These are phyloP conservation scores for Coniosporium apollinis DNA, from an alignment of 495 filamentous ascomycete genomes.

Conservation along the genomic window DNA sequence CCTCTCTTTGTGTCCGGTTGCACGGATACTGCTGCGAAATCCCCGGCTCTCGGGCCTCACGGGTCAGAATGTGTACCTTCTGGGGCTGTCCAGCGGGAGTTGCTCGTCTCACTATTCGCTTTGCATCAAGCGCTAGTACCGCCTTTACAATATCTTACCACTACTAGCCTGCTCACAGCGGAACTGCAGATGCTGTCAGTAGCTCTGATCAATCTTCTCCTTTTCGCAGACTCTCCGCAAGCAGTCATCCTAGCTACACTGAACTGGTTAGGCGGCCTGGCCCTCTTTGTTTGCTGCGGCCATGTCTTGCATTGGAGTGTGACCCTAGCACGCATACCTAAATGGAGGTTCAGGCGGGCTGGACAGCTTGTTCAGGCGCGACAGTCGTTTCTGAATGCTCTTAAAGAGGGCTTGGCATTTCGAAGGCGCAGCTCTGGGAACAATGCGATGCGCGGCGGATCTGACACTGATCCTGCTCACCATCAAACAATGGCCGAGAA, in stretches of 20 bases:
- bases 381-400: slow-evolving; percentile 32
- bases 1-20: slow-evolving; percentile 39
- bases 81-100: slow-evolving; percentile 35
- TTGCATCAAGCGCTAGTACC: slow-evolving; percentile 68
- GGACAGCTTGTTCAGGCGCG: slow-evolving; percentile 28
- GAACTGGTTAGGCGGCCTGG: slow-evolving; percentile 76
- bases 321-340: slow-evolving; percentile 69
- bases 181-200: slow-evolving; percentile 77
- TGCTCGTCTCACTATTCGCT: slow-evolving; percentile 56
- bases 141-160: slow-evolving; percentile 61
- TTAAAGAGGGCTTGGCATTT: slow-evolving; percentile 24
- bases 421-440: slow-evolving; percentile 13
- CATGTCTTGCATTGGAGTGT: slow-evolving; percentile 76
- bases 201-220: slow-evolving; percentile 63
- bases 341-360: slow-evolving; percentile 65
- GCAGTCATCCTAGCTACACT: slow-evolving; percentile 63
- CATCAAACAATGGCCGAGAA: slow-evolving; percentile 4
- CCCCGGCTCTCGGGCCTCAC: slow-evolving; percentile 15
- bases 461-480: slow-evolving; percentile 18
- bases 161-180: slow-evolving; percentile 68
- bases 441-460: slow-evolving; percentile 30
- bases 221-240: slow-evolving; percentile 70
- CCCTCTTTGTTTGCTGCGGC: slow-evolving; percentile 52
- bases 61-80: slow-evolving; percentile 12
- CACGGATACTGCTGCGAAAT: slow-evolving; percentile 13